Percentiles rank a stretch among this genome's conserved stretches.
Evolutionary conservation across 768 basidiomycete species (phyloP).

Genomic region (Phylloporus arenicola): DNA sequence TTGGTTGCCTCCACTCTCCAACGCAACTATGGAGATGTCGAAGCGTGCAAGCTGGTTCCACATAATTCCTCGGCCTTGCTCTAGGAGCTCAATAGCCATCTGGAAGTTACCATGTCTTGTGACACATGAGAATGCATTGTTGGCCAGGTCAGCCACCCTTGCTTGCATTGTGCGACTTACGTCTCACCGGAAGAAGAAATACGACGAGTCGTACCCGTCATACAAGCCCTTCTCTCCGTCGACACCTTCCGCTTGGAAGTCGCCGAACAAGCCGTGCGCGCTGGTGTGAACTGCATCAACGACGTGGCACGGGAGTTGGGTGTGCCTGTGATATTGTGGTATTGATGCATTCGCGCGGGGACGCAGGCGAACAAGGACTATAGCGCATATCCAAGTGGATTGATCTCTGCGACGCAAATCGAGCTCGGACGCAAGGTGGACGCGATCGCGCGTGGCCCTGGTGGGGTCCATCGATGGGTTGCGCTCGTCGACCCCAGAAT

Average conservation of each 20-base stretch:
- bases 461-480: conserved; percentile 80
- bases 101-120: too few species aligned
- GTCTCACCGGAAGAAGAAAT: conserved; percentile 69
- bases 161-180: conserved; percentile 53
- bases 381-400: conserved; percentile 39
- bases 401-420: conserved; percentile 59
- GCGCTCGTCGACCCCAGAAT: conserved; percentile 82
- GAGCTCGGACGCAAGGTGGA: conserved; percentile 73
- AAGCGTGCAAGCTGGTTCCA: too few species aligned
- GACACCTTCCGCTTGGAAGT: conserved; percentile 27
- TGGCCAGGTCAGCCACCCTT: too few species aligned
- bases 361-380: conserved; percentile 76
- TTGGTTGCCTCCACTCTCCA: too few species aligned
- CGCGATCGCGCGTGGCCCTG: conserved; percentile 54
- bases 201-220: conserved; percentile 52
- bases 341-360: conserved; percentile 91
- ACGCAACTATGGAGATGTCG: too few species aligned
- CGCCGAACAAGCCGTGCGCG: conserved; percentile 46
- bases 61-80: too few species aligned
- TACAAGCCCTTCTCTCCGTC: conserved; percentile 18
- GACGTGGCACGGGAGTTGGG: conserved; percentile 72
- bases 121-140: too few species aligned
- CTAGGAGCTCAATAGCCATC: too few species aligned
- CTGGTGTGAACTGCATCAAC: conserved; percentile 91
- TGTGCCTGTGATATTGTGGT: conserved; percentile 83